Evolutionary conservation across 148 eudicot species (phyloP), one percentile per base, ranked within the genome.

Genomic region (Diospyros lotus): DNA sequence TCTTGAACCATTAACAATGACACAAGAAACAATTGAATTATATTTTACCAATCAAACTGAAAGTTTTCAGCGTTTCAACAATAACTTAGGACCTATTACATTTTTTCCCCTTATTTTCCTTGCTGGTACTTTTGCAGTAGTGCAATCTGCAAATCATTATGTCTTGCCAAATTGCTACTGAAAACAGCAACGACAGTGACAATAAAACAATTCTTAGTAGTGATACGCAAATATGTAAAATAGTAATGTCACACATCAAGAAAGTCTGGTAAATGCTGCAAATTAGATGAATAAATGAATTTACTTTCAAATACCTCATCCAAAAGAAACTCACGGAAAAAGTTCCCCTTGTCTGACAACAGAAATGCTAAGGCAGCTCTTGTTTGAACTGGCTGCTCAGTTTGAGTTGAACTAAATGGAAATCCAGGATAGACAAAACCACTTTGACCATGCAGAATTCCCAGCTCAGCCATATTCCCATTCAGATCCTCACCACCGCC

Each of bases 401-500:
- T n/a, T 62, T 71, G 79, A 72, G 90, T 84, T 68, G 56, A 66
- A 69, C 64, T 76, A 65, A 85, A 69, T 75, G 89, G 78, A 77
- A 78, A 81, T 41, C 51, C 64, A 15, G 84, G 87, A 63, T 85
- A 41, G 17, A 66, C 70, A 74, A 51, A 71, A 67, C 80, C 82
- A 40, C 81, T 79, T 76, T 86, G 90, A 75, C 45, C 81, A 79
- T 87, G 93, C 75, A 93, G 79, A 77, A 95, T 68, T 58, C 99
- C 99, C 72, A 95, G 99, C 80, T 86, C 96, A 79, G 99, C 99
- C 99, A 95, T 95, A 62, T 81, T 75, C 71, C 97, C 96, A 68
- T 83, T 88, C 74, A 95, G 54, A 79, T 80, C 69, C 78, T 92
- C 97, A 66, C 99, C 99, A 53, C 99, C 99, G 77, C 97, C 99